Percentiles rank a stretch among this genome's conserved stretches.
These are phyloP conservation scores for Fragilaria radians DNA, from an alignment of 108 stramenopile genomes.

Conservation along the genomic window DNA sequence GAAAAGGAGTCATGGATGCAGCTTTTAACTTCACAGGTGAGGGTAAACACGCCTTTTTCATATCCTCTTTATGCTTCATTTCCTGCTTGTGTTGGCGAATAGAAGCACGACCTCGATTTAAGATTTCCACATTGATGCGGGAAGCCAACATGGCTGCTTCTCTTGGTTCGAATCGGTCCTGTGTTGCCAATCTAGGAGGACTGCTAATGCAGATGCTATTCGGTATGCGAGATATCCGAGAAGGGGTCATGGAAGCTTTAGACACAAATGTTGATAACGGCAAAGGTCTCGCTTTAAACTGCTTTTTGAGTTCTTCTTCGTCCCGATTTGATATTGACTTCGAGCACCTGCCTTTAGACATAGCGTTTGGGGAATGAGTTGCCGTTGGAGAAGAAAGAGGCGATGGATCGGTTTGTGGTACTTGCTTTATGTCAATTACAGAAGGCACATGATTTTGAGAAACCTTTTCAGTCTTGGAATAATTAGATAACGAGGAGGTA, in stretches of 20 bases:
- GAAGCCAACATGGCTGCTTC: slow-evolving; percentile 5
- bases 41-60: slow-evolving; percentile 1
- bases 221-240: not conserved
- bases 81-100: not conserved
- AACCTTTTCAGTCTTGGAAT: not conserved
- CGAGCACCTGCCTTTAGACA: not conserved
- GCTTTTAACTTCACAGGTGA: slow-evolving; percentile 1
- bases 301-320: slow-evolving; percentile 5
- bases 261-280: slow-evolving; percentile 7
- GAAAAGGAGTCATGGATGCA: not conserved
- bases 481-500: not conserved
- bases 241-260: not conserved
- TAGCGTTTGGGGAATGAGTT: not conserved
- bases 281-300: slow-evolving; percentile 13
- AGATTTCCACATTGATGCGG: slow-evolving; percentile 4
- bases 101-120: not conserved
- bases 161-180: not conserved
- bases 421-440: not conserved
- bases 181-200: slow-evolving; percentile 5
- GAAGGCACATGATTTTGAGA: not conserved
- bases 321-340: not conserved
- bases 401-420: not conserved
- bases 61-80: slow-evolving; percentile 11
- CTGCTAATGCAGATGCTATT: not conserved
- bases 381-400: not conserved